Evolutionary conservation across 202 grass and related monocot genomes (phyloP).

Genomic region (Elaeis oleifera): DNA sequence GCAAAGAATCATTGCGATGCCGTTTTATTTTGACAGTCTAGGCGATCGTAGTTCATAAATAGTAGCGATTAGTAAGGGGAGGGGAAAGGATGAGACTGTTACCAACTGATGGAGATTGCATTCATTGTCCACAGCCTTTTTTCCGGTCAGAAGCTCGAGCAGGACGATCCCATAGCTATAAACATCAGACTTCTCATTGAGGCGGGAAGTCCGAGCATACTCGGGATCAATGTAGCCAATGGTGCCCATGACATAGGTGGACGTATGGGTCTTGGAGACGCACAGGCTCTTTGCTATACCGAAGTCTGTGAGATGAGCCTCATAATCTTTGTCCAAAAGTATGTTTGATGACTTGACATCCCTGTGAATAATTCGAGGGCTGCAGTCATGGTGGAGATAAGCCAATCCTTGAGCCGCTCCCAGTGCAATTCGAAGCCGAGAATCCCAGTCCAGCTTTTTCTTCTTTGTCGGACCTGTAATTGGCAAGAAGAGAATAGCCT

Average conservation of each 20-base stretch:
- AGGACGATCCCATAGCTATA: constrained; percentile 94
- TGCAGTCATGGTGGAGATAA: constrained; percentile 96
- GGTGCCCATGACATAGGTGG: constrained; percentile 95
- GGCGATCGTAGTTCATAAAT: too few species aligned
- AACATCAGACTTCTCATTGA: constrained; percentile 94
- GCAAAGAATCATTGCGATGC: too few species aligned
- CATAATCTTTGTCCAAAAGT: constrained; percentile 83
- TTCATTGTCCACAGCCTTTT: constrained; percentile 87
- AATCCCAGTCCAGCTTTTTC: constrained; percentile 88
- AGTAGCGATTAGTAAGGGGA: too few species aligned
- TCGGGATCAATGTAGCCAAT: constrained; percentile 96
- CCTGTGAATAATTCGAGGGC: constrained; percentile 83
- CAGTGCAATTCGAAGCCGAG: constrained; percentile 63
- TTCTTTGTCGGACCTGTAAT: constrained; percentile 64
- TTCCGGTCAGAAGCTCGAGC: constrained; percentile 79
- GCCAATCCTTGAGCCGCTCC: constrained; percentile 90
- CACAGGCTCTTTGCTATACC: constrained; percentile 97
- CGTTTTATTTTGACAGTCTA: too few species aligned
- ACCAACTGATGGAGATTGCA: constrained; percentile 98
- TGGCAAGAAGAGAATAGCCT: neutral
- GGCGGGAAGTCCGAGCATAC: constrained; percentile 77
- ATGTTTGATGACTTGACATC: constrained; percentile 99
- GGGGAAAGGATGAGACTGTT: constrained; percentile 23
- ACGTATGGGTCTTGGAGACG: constrained; percentile 88
- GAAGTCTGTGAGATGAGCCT: constrained; percentile 88